Evolutionary conservation across 2,329 filamentous ascomycete species (phyloP), one percentile per base, ranked within the genome.

Genomic region (Aspergillus fructus): DNA sequence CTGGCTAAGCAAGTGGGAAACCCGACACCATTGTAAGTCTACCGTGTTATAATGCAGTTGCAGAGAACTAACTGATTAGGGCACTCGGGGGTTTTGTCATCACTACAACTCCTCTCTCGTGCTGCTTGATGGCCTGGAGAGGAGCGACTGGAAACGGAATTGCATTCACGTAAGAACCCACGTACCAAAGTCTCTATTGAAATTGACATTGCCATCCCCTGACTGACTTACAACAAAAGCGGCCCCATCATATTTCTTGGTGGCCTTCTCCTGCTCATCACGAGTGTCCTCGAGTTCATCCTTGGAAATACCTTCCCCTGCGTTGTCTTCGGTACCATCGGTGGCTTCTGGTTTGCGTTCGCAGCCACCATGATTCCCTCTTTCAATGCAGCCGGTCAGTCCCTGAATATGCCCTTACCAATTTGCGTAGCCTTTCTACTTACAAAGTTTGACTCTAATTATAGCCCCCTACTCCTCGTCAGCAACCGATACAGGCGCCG

Each of bases 261-360:
- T 2, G 83, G 83, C 2, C 65, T 84, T 7, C 74, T 85, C 53
- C 77, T 84, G 72, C 66, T 81, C 15, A 63, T 84, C 23, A 79
- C 79, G 0, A 81, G 81, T 19, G 63, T 85, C 1, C 74, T 85
- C 39, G 84, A 86, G 65, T 85, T 81, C 67, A 69, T 85, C 54
- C 72, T 85, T 1, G 83, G 83, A 39, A 85, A 85, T 66, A 86
- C 82, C 4, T 86, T 86, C 62, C 77, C 83, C 0, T 82, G 79
- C 48, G 79, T 84, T 39, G 84, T 86, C 27, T 86, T 86, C 67
- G 75, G 72, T 54, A 73, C 78, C 15, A 83, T 79, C 60, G 81
- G 82, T 23, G 75, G 72, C 19, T 86, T 86, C 70, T 87, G 81
- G 78, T 73, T 85, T 47, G 75, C 81, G 0, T 84, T 83, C 40